A percentile compares a stretch with the other conserved stretches of the same genome.
These are phyloP conservation scores for Apiospora rasikravindrae DNA, from an alignment of 2,329 filamentous ascomycete genomes.

Conservation along the genomic window DNA sequence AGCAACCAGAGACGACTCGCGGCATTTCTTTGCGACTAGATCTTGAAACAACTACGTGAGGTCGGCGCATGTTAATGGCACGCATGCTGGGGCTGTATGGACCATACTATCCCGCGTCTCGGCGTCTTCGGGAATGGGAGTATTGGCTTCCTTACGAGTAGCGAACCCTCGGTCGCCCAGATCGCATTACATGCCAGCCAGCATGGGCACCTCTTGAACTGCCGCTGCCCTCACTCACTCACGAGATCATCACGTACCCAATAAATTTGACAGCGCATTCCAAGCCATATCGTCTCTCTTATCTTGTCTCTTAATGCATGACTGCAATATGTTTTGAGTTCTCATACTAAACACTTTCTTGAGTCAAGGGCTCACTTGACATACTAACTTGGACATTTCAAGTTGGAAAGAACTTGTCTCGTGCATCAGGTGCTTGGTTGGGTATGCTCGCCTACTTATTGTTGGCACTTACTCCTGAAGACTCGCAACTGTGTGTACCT, in stretches of 20 bases:
- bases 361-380: conserved; percentile 4
- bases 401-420: neutral
- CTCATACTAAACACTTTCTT: neutral
- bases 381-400: neutral
- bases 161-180: neutral
- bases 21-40: neutral
- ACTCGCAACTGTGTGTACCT: neutral
- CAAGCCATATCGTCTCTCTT: neutral
- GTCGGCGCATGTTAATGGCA: neutral
- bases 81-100: neutral
- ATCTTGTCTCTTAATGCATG: neutral
- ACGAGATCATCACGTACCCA: neutral
- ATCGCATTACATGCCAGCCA: neutral
- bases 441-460: neutral
- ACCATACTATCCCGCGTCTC: neutral
- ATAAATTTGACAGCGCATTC: neutral
- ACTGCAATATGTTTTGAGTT: conserved; percentile 9
- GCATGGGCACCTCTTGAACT: neutral
- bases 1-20: neutral
- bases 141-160: neutral
- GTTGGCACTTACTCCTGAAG: neutral
- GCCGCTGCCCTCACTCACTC: neutral
- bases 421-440: neutral
- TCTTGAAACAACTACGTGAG: conserved; percentile 4
- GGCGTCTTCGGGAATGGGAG: neutral